Evolutionary conservation across 1,139 yeast species (phyloP), one percentile per base, ranked within the genome.

Genomic region (Yamadazyma aaseri): DNA sequence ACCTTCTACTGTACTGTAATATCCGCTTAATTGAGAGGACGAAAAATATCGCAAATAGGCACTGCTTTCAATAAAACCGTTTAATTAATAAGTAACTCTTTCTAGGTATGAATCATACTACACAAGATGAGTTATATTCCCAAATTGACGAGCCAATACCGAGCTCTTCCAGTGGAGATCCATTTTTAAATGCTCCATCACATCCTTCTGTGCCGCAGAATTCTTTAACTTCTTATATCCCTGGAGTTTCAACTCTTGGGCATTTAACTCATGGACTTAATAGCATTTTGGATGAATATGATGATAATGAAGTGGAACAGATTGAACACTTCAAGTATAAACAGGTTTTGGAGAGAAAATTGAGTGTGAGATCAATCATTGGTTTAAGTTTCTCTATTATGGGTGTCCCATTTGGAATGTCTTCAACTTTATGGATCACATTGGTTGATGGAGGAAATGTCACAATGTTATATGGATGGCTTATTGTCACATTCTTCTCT

Each of bases 391-490:
- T 82, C 51, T 79, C 87, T 2, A 58, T 83, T 17, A 82, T 83
- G 90, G 85, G 86, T 14, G 89, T 85, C 0, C 90, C 89, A 0
- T 71, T 83, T 52, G 89, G 90, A 1, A 67, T 83, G 48, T 77
- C 86, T 4, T 77, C 86, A 1, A 81, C 87, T 0, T 63, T 83
- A 50, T 76, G 82, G 56, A 81, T 81, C 29, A 79, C 85, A 1
- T 60, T 83, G 36, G 67, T 79, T 14, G 84, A 82, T 54, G 92
- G 92, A 6, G 86, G 86, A 0, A 81, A 82, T 38, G 79, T 78
- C 9, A 81, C 90, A 0, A 77, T 83, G 32, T 59, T 83, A 29
- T 77, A 80, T 56, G 92, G 92, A 0, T 83, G 86, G 79, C 45
- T 81, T 2, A 58, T 79, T 2, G 83, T 81, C 28, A 78, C 82